A percentile compares a stretch with the other conserved stretches of the same genome.
Conservation (phyloP, 2,329 filamentous ascomycete species). For the Ceratocystis huliohia region DNA sequence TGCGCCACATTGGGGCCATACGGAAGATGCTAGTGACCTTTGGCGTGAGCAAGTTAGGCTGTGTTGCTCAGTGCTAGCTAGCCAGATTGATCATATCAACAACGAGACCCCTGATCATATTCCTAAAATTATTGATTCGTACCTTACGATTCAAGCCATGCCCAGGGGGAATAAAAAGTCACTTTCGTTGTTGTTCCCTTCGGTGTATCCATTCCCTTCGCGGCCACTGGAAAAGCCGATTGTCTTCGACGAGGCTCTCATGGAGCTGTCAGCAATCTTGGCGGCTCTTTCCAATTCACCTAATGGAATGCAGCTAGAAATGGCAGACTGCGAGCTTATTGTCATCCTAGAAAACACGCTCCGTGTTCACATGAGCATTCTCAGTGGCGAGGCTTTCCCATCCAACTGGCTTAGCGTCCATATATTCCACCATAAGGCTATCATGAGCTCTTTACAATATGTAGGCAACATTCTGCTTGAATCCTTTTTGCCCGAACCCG, state of each 20-base stretch:
- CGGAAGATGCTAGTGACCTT: slow-evolving; percentile 60
- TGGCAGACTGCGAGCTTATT: slow-evolving; percentile 60
- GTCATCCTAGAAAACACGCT: slow-evolving; percentile 66
- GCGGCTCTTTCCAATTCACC: slow-evolving; percentile 67
- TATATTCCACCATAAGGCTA: slow-evolving; percentile 84
- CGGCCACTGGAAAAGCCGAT: slow-evolving; percentile 50
- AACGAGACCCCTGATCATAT: slow-evolving; percentile 79
- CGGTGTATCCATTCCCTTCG: slow-evolving; percentile 74
- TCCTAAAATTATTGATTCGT: slow-evolving; percentile 82
- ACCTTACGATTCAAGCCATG: slow-evolving; percentile 56
- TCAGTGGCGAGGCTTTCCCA: slow-evolving; percentile 82
- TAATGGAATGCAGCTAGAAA: slow-evolving; percentile 56
- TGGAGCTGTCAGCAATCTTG: slow-evolving; percentile 79
- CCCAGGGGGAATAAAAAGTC: slow-evolving; percentile 45
- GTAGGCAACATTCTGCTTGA: slow-evolving; percentile 69
- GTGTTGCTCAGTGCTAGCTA: slow-evolving; percentile 83
- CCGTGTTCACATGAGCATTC: slow-evolving; percentile 75
- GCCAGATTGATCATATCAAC: slow-evolving; percentile 65
- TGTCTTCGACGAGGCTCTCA: slow-evolving; percentile 69
- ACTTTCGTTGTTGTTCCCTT: slow-evolving; percentile 81
- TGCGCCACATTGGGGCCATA: slow-evolving; percentile 80
- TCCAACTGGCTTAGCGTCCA: slow-evolving; percentile 81
- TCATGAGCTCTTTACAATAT: slow-evolving; percentile 74
- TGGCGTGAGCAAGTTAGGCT: slow-evolving; percentile 88
- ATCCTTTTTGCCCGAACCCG: slow-evolving; percentile 72